Evolutionary conservation across 805 yeast species (phyloP).

Genomic region (Candida piceae): DNA sequence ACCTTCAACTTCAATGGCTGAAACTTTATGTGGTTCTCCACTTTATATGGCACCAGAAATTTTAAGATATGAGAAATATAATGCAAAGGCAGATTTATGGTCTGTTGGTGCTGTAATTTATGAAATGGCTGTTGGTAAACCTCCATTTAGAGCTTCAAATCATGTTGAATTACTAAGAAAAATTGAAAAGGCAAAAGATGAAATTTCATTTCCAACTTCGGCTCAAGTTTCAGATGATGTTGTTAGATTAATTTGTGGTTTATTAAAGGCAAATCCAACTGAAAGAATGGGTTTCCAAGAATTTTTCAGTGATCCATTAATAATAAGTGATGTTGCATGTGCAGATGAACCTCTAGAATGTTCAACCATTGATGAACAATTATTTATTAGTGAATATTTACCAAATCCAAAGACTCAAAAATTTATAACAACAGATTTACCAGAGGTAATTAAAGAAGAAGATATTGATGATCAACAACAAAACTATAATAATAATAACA

Average conservation of each 20-base stretch:
- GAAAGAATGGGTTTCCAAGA: conserved; percentile 86
- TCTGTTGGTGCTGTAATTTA: conserved; percentile 94
- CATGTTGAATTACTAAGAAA: conserved; percentile 85
- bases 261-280: conserved; percentile 78
- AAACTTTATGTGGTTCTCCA: conserved; percentile 96
- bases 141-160: conserved; percentile 92
- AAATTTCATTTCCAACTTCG: conserved; percentile 67
- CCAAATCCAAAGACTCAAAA: conserved; percentile 19
- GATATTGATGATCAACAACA: neutral
- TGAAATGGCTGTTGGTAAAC: conserved; percentile 95
- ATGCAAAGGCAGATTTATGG: conserved; percentile 97
- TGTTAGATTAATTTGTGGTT: conserved; percentile 63
- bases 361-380: conserved; percentile 66
- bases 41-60: conserved; percentile 99
- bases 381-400: conserved; percentile 78
- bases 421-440: neutral
- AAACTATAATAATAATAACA: too few relatives aligned
- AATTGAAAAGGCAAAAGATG: conserved; percentile 78
- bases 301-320: conserved; percentile 71
- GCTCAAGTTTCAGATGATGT: conserved; percentile 62
- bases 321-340: conserved; percentile 48
- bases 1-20: conserved; percentile 92
- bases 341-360: conserved; percentile 58
- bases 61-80: conserved; percentile 86
- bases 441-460: conserved; percentile 13